phyloP scores from a whole-genome alignment of 2,329 filamentous ascomycete species.

The Exophiala viscosa region DNA sequence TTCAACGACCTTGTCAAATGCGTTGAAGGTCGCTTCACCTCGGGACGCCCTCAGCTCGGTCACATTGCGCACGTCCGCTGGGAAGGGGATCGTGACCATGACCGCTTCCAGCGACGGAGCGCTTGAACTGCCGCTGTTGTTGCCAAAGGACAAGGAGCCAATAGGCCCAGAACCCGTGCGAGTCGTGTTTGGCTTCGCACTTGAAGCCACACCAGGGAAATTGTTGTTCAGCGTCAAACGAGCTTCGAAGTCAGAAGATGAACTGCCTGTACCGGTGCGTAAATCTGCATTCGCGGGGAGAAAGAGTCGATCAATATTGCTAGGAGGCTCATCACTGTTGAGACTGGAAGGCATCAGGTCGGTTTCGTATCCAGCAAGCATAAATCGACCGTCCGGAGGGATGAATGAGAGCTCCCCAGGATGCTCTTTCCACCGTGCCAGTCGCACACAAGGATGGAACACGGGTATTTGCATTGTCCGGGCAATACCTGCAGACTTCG shows the following conservation, averaged over 20 bases:
- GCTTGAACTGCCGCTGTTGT: slow-evolving; percentile 51
- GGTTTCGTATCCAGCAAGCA: slow-evolving; percentile 90
- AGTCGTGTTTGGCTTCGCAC: slow-evolving; percentile 22
- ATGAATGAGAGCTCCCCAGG: slow-evolving; percentile 94
- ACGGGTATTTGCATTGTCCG: slow-evolving; percentile 81
- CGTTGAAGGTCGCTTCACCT: slow-evolving; percentile 78
- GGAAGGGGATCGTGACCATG: slow-evolving; percentile 72
- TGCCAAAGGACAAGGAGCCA: slow-evolving; percentile 46
- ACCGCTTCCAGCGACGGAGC: slow-evolving; percentile 71
- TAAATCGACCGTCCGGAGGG: slow-evolving; percentile 89
- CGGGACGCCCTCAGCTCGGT: slow-evolving; percentile 74
- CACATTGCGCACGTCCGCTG: slow-evolving; percentile 73
- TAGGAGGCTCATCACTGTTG: slow-evolving; percentile 54
- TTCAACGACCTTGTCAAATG: slow-evolving; percentile 68
- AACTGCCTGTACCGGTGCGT: slow-evolving; percentile 70
- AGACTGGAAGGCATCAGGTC: slow-evolving; percentile 73
- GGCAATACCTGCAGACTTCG: slow-evolving; percentile 45
- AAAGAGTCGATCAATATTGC: slow-evolving; percentile 62
- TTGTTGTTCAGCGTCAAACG: slow-evolving; percentile 67
- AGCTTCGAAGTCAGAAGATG: slow-evolving; percentile 84
- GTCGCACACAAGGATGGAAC: slow-evolving; percentile 90
- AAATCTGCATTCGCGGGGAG: slow-evolving; percentile 80
- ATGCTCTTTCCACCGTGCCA: slow-evolving; percentile 83
- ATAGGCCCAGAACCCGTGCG: slow-evolving; percentile 47
- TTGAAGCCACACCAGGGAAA: slow-evolving; percentile 47